Evolutionary conservation across 2,329 filamentous ascomycete species (phyloP), one percentile per base, ranked within the genome.

Genomic region (Diaporthe sp.): DNA sequence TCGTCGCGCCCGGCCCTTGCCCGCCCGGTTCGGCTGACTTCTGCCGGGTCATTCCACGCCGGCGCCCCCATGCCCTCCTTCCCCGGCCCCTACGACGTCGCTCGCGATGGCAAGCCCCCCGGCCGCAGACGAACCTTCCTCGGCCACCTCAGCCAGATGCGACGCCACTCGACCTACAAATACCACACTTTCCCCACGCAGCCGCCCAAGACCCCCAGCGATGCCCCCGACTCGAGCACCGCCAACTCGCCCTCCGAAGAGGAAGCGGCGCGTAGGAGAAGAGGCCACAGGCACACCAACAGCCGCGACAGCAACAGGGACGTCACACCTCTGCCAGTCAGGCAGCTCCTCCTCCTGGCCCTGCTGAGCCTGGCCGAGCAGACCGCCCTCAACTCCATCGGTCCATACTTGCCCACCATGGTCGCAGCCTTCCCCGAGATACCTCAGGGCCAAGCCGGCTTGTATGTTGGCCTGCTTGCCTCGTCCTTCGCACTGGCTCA

Each of bases 311-410:
- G 75, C 55, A 71, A 51, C 55, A 47, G 86, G 77, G 85, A 89
- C 78, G 89, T 91, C 78, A 94, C 95, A 2, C 96, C 96, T 0
- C 86, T 99, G 25, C 97, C 97, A 0, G 91, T 92, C 78, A 92
- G 89, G 79, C 97, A 98, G 86, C 92, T 99, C 76, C 89, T 92
- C 7, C 90, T 98, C 17, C 87, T 99, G 47, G 96, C 96, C 1
- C 86, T 98, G 78, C 94, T 99, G 76, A 96, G 96, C 9, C 89
- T 99, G 31, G 94, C 94, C 72, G 97, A 99, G 83, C 97, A 99
- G 87, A 98, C 96, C 0, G 97, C 97, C 0, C 90, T 99, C 82
- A 99, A 99, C 84, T 98, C 95, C 31, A 98, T 99, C 81, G 94
- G 94, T 15, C 97, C 97, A 1, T 99, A 99, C 84, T 90, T 99